Percentiles rank a stretch among this genome's conserved stretches.
phyloP scores from a whole-genome alignment of 768 basidiomycete genomes.

The Phlegmacium glaucopus region DNA sequence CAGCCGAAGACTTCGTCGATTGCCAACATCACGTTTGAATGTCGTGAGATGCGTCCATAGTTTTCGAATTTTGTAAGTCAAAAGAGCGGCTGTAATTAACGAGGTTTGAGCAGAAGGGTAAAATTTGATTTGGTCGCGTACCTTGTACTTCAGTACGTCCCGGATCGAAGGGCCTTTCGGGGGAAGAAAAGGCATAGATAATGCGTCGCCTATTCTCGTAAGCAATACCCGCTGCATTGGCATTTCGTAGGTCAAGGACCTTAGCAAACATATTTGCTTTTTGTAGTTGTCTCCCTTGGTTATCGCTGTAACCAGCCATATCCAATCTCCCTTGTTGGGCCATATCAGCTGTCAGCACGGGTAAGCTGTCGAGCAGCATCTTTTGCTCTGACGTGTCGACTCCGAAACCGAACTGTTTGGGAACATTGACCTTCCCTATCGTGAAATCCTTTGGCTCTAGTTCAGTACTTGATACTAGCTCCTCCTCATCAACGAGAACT shows the following conservation, averaged over 20 bases:
- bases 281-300: slow-evolving; percentile 26
- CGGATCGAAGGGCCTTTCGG: slow-evolving; percentile 64
- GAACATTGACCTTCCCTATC: slow-evolving; percentile 42
- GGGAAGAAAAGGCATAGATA: slow-evolving; percentile 72
- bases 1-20: slow-evolving; percentile 68
- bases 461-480: slow-evolving; percentile 30
- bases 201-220: slow-evolving; percentile 84
- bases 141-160: slow-evolving; percentile 92
- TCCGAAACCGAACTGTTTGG: slow-evolving; percentile 61
- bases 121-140: slow-evolving; percentile 29
- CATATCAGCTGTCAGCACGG: slow-evolving; percentile 42
- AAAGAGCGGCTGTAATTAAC: slow-evolving; percentile 62
- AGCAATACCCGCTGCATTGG: slow-evolving; percentile 82
- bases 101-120: not conserved
- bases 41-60: slow-evolving; percentile 70
- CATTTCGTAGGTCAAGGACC: slow-evolving; percentile 81
- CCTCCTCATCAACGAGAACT: slow-evolving; percentile 53
- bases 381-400: slow-evolving; percentile 55
- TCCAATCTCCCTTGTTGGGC: not conserved
- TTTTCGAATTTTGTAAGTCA: slow-evolving; percentile 84
- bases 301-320: not conserved
- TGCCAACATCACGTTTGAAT: slow-evolving; percentile 73
- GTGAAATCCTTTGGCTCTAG: slow-evolving; percentile 20
- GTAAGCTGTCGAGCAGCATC: slow-evolving; percentile 67
- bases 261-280: slow-evolving; percentile 61